Evolutionary conservation across 2,329 filamentous ascomycete genomes (phyloP), one percentile per base, ranked within the genome.

Genomic region (Neonectria neomacrospora): DNA sequence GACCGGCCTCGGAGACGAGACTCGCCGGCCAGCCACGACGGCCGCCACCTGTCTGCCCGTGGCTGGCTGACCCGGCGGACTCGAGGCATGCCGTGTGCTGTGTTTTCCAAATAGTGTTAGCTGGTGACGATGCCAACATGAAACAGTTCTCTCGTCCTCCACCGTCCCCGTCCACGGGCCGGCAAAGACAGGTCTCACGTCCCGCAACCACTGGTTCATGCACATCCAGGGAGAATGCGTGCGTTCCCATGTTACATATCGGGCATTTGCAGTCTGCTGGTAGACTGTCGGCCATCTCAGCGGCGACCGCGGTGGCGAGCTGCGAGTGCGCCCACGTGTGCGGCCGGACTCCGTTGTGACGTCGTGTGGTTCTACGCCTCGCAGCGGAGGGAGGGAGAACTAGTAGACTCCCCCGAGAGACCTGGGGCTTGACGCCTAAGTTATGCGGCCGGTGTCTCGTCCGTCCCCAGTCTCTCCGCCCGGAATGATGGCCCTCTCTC

Each of bases 91-190:
- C 14, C 10, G 53, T 53, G 48, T 62, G 54, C 54, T 11, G 28
- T 48, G 48, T 58, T 62, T 54, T 54, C 59, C 34, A 48, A 62
- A 53, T 8, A 23, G 58, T 51, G 12, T 45, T 12, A 34, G 32
- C 32, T 34, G 32, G 32, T 34, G 32, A 34, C 12, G 12, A 34
- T 34, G 32, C 34, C 14, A 37, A 37, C 32, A 37, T 14, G 34
- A 14, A 14, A 3, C 12, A 30, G 30, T 28, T 28, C 28, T n/a
- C 12, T 54, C 50, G 10, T 9, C 41, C 45, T 16, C 23, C 18
- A 10, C 30, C n/a, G n/a, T 20, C 37, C 23, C 30, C n/a, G n/a
- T 20, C 37, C 23, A 41, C 30, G 22, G 12, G 20, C 51, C 52
- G 53, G 39, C 22, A 45, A 44, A 47, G 12, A 26, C 28, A 28